Conservation (phyloP, 345 rosid genomes). For the Pugionium dolabratum region DNA sequence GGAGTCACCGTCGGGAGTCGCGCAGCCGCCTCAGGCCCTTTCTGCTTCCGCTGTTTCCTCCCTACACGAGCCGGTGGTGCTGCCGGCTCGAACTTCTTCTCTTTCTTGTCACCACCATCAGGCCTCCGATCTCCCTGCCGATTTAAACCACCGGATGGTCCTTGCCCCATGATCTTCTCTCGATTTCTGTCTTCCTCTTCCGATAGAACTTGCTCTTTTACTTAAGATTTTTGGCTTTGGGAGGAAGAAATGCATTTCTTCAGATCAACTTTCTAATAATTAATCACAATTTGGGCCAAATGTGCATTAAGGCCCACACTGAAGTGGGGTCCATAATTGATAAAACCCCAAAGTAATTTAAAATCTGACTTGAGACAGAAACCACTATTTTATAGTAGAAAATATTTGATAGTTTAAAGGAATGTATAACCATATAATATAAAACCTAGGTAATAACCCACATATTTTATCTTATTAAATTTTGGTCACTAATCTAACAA, state of each 20-base stretch:
- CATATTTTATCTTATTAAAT: too few species aligned
- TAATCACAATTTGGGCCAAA: background rate
- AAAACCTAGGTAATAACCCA: too few species aligned
- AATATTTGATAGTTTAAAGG: too few species aligned
- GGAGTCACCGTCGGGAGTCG: slow-evolving; percentile 86
- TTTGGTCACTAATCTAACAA: too few species aligned
- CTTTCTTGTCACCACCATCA: slow-evolving; percentile 82
- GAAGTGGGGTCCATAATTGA: background rate
- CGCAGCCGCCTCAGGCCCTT: slow-evolving; percentile 93
- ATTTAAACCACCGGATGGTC: slow-evolving; percentile 80
- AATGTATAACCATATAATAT: too few species aligned
- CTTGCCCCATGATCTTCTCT: slow-evolving; percentile 75
- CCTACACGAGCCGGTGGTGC: slow-evolving; percentile 93
- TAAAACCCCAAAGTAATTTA: background rate
- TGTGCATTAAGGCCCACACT: background rate
- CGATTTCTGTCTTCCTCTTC: slow-evolving; percentile 7
- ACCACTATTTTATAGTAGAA: too few species aligned
- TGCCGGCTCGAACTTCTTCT: slow-evolving; percentile 88
- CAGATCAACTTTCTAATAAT: background rate
- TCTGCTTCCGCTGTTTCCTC: slow-evolving; percentile 82
- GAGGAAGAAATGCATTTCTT: slow-evolving; percentile 35
- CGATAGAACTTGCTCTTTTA: slow-evolving; percentile 8
- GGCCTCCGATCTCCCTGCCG: slow-evolving; percentile 81
- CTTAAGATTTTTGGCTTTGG: slow-evolving; percentile 32
- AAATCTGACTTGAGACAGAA: too few species aligned